A percentile compares a stretch with the other conserved stretches of the same genome.
These are phyloP conservation scores for Zasmidium cellare DNA, from an alignment of 2,329 filamentous ascomycete genomes.

Conservation along the genomic window DNA sequence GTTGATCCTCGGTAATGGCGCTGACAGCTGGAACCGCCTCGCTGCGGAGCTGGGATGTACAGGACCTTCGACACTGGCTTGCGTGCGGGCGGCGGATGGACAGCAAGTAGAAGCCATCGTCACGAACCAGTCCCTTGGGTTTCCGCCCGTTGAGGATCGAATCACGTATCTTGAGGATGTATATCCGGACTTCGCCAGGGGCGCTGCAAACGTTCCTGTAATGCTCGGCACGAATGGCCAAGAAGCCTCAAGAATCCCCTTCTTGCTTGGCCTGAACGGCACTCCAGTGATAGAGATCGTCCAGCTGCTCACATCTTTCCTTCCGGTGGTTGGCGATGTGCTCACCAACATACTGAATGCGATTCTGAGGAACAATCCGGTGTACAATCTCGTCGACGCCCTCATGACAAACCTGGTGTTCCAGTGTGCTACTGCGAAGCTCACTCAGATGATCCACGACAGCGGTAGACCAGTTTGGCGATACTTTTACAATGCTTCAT, in stretches of 20 bases:
- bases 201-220: slow-evolving; percentile 29
- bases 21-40: slow-evolving; percentile 22
- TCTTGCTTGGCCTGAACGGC: background rate
- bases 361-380: background rate
- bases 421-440: slow-evolving; percentile 20
- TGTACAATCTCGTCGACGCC: background rate
- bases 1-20: background rate
- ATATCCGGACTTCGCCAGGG: slow-evolving; percentile 14
- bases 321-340: background rate
- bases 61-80: slow-evolving; percentile 24
- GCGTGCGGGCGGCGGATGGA: slow-evolving; percentile 29
- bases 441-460: background rate
- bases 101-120: slow-evolving; percentile 30
- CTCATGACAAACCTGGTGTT: slow-evolving; percentile 1
- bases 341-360: background rate
- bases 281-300: background rate
- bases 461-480: slow-evolving; percentile 33
- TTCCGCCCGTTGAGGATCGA: slow-evolving; percentile 33
- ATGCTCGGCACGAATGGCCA: slow-evolving; percentile 34
- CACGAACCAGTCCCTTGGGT: slow-evolving; percentile 27
- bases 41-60: slow-evolving; percentile 26
- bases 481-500: slow-evolving; percentile 38
- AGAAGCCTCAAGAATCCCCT: slow-evolving; percentile 23
- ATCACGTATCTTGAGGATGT: slow-evolving; percentile 28
- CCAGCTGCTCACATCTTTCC: background rate